Evolutionary conservation across 2,329 filamentous ascomycete species (phyloP), one percentile per base, ranked within the genome.

Genomic region (Trichophyton verrucosum): DNA sequence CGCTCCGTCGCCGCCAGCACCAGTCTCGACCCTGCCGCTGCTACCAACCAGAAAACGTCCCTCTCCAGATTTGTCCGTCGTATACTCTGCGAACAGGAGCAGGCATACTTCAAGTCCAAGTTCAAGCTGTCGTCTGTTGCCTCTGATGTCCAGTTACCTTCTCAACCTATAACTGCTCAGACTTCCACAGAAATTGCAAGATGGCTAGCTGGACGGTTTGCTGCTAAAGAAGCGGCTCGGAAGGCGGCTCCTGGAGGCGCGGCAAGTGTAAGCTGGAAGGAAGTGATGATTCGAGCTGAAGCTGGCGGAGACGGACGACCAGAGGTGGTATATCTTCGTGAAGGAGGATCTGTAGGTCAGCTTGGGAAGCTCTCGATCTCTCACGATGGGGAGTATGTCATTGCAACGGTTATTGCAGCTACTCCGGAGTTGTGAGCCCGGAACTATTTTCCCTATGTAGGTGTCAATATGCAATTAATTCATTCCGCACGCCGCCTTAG

Each of bases 311-410:
- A 64, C 62, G 69, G 69, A 1, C 67, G 69, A 58, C 74, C 74
- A 59, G 72, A 75, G 64, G 69, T 76, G 56, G 66, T 76, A 5
- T 75, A 72, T 65, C 59, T 73, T 64, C 67, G 65, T 57, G 66
- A 66, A 22, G 65, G 65, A 20, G 64, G 60, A n/a, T 63, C 68
- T 4, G 65, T 70, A 33, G 75, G 74, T n/a, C 81, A 84, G 65
- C 77, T 83, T 57, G 89, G 85, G 13, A 78, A 82, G 68, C 71
- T 96, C 51, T 92, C 87, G 62, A 95, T 96, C 67, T 94, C 87
- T 68, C 91, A 96, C 71, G 91, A 96, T 72, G 86, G 83, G 1
- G 86, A 89, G 6, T 95, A 91, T 74, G 90, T 90, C 30, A 68
- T 77, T 66, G 77, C 77, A n/a, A 44, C 40, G 15, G 84, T 88